Percentiles rank a stretch among this genome's conserved stretches.
Conservation (phyloP, 2,329 filamentous ascomycete species). For the Xylaria arbuscula region DNA sequence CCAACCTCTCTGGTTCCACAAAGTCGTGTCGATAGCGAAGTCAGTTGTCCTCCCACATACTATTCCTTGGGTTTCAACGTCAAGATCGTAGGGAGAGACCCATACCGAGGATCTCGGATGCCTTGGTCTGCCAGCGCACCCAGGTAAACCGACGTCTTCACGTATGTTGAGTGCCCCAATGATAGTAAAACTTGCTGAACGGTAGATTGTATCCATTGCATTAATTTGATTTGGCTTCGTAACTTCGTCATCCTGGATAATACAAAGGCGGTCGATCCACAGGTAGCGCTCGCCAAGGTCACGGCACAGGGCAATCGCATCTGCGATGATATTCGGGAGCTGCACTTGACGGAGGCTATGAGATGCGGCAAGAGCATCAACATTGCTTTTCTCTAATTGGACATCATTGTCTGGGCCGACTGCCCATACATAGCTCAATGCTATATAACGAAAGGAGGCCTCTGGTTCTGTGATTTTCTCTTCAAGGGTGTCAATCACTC, state of each 20-base stretch:
- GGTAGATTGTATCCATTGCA: constrained; percentile 5
- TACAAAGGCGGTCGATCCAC: constrained; percentile 37
- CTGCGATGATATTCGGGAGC: constrained; percentile 24
- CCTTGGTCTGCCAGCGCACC: constrained; percentile 1
- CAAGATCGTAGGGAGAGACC: not conserved
- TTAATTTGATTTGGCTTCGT: constrained; percentile 28
- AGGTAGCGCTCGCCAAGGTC: constrained; percentile 33
- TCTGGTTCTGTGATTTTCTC: not conserved
- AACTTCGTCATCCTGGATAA: constrained; percentile 29
- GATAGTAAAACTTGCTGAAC: not conserved
- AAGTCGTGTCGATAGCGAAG: constrained; percentile 3
- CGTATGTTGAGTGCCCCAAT: constrained; percentile 4
- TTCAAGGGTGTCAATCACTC: not conserved
- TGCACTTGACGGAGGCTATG: not conserved
- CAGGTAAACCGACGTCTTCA: not conserved
- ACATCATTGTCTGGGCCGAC: constrained; percentile 2
- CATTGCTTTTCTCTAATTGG: constrained; percentile 1
- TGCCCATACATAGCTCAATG: constrained; percentile 13
- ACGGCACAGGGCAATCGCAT: constrained; percentile 29
- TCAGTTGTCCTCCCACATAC: not conserved
- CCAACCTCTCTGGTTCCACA: constrained; percentile 37
- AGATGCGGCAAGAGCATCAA: not conserved
- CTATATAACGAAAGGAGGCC: not conserved
- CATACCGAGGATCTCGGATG: not conserved
- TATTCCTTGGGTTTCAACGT: not conserved